Percentiles rank a stretch among this genome's conserved stretches.
Evolutionary conservation across 495 filamentous ascomycete genomes (phyloP).

Genomic region (Gamarada debralockiae): DNA sequence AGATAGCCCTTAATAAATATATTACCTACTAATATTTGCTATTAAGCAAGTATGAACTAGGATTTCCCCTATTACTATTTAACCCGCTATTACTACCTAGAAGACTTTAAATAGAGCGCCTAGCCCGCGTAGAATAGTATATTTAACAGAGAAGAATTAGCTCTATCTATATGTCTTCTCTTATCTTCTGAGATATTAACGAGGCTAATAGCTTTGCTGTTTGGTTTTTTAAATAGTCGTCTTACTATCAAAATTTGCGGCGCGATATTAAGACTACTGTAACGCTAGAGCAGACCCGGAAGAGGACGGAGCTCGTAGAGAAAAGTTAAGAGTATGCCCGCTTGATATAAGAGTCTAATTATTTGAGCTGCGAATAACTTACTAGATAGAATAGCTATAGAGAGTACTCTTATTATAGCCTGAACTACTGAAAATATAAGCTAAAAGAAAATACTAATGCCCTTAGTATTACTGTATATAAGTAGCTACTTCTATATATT

Average conservation of each 20-base stretch:
- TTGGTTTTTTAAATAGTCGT: constrained; percentile 46
- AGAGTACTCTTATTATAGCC: too few species aligned
- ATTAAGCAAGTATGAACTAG: constrained; percentile 48
- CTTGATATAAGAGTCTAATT: too few species aligned
- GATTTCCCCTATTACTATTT: constrained; percentile 39
- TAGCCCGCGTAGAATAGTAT: constrained; percentile 47
- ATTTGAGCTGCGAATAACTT: too few species aligned
- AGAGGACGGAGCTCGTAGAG: constrained; percentile 36
- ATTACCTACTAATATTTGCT: constrained; percentile 36
- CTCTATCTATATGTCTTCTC: constrained; percentile 17
- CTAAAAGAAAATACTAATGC: neutral
- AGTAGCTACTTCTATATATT: constrained; percentile 56
- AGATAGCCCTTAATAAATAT: constrained; percentile 55
- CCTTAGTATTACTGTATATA: constrained; percentile 44
- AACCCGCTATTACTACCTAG: constrained; percentile 45
- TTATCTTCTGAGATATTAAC: constrained; percentile 34
- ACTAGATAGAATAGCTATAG: too few species aligned
- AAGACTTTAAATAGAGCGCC: constrained; percentile 44
- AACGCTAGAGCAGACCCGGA: constrained; percentile 26
- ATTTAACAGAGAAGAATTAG: constrained; percentile 27
- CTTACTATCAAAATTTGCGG: constrained; percentile 35
- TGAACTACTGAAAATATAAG: too few species aligned
- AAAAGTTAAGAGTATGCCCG: too few species aligned
- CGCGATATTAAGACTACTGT: constrained; percentile 38
- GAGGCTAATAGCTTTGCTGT: constrained; percentile 43